Percentiles rank a stretch among this genome's conserved stretches.
phyloP scores from a whole-genome alignment of 1,139 yeast species.

The Hanseniaspora uvarum region DNA sequence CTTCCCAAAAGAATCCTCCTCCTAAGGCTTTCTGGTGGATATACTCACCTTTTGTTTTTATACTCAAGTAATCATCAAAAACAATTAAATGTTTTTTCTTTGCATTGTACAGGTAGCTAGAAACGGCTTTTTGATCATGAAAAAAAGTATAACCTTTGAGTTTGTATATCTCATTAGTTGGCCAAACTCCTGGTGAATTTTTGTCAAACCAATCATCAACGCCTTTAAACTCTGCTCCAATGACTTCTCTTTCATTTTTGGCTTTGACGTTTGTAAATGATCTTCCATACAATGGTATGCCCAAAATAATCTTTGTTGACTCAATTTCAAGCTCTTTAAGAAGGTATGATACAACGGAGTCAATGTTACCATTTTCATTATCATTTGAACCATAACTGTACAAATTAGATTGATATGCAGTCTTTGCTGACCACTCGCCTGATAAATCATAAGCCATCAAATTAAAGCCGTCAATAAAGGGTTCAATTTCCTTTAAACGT shows the following conservation, averaged over 20 bases:
- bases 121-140: conserved; percentile 42
- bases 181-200: conserved; percentile 45
- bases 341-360: conserved; percentile 43
- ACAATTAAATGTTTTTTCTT: conserved; percentile 39
- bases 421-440: conserved; percentile 61
- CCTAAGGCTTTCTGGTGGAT: conserved; percentile 43
- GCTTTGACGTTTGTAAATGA: conserved; percentile 43
- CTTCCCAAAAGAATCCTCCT: conserved; percentile 96
- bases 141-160: conserved; percentile 37
- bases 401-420: conserved; percentile 65
- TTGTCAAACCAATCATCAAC: conserved; percentile 37
- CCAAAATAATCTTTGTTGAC: conserved; percentile 53
- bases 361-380: conserved; percentile 33
- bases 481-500: conserved; percentile 45
- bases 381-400: conserved; percentile 23
- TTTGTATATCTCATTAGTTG: conserved; percentile 45
- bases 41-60: conserved; percentile 50
- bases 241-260: conserved; percentile 19
- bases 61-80: conserved; percentile 56
- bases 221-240: conserved; percentile 39
- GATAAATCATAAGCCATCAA: conserved; percentile 83
- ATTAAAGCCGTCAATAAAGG: conserved; percentile 59
- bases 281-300: conserved; percentile 85
- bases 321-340: conserved; percentile 35
- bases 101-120: conserved; percentile 49